Percentiles rank a stretch among this genome's conserved stretches.
phyloP scores from a whole-genome alignment of 139 green algal genomes.

The Picochlorum sp. region DNA sequence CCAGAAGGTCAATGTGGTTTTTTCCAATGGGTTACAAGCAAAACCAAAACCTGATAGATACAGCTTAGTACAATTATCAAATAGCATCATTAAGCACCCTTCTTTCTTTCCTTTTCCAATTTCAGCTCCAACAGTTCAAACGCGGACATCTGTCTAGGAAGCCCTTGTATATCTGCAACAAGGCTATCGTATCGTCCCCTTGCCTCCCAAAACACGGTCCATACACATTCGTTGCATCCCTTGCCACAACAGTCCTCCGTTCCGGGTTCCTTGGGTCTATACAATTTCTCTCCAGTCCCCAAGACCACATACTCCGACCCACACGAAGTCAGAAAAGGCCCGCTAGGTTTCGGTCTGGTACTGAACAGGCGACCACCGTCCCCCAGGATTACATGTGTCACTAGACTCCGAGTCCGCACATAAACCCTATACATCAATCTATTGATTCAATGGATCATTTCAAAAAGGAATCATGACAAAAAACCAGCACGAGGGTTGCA shows the following conservation, averaged over 20 bases:
- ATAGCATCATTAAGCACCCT: background rate
- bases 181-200: constrained; percentile 2
- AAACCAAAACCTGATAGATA: background rate
- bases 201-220: constrained; percentile 18
- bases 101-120: constrained; percentile 4
- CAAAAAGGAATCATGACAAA: no score
- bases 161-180: background rate
- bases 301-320: background rate
- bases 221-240: constrained; percentile 22
- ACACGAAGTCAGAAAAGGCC: background rate
- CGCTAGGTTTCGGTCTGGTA: background rate
- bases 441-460: no score
- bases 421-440: no score
- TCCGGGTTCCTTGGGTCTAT: constrained; percentile 3
- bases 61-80: background rate
- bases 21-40: constrained; percentile 26
- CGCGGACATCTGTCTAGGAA: background rate
- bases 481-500: no score
- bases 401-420: no score
- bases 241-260: constrained; percentile 16
- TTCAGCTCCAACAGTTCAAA: constrained; percentile 12
- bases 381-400: no score
- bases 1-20: constrained; percentile 22
- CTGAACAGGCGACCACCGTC: no score
- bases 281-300: background rate